Conservation (phyloP, 1,284 basidiomycete species). For the Neolentinus lepideus region DNA sequence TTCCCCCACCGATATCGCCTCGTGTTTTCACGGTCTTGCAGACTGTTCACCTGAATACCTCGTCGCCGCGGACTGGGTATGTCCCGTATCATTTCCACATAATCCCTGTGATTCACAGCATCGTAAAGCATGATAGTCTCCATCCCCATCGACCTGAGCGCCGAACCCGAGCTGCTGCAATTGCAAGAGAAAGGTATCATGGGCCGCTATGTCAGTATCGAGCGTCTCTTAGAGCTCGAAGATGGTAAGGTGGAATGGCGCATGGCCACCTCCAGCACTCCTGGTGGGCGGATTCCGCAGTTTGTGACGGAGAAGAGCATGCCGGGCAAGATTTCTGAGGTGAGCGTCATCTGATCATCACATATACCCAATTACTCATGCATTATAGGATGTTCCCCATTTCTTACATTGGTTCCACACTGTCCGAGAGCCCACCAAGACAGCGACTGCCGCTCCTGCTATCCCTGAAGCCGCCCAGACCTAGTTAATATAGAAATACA, state of each 20-base stretch:
- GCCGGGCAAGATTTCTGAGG: slow-evolving; percentile 54
- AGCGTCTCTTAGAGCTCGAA: slow-evolving; percentile 55
- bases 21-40: slow-evolving; percentile 73
- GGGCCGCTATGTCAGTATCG: slow-evolving; percentile 65
- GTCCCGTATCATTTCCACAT: slow-evolving; percentile 10
- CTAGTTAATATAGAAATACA: too few species aligned
- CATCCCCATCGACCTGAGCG: slow-evolving; percentile 59
- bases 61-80: slow-evolving; percentile 49
- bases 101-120: background rate
- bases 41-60: slow-evolving; percentile 42
- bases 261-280: slow-evolving; percentile 72
- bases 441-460: background rate
- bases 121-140: slow-evolving; percentile 54
- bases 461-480: background rate
- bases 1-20: slow-evolving; percentile 61
- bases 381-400: slow-evolving; percentile 56
- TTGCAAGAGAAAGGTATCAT: slow-evolving; percentile 61
- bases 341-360: slow-evolving; percentile 20
- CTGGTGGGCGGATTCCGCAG: slow-evolving; percentile 60
- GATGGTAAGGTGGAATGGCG: slow-evolving; percentile 67
- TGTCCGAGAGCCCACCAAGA: slow-evolving; percentile 13
- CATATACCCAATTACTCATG: background rate
- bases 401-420: slow-evolving; percentile 43
- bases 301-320: slow-evolving; percentile 55
- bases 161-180: slow-evolving; percentile 47